These are phyloP conservation scores for Podila verticillata DNA, from an alignment of 192 early-diverging fungal species.

Conservation along the genomic window DNA sequence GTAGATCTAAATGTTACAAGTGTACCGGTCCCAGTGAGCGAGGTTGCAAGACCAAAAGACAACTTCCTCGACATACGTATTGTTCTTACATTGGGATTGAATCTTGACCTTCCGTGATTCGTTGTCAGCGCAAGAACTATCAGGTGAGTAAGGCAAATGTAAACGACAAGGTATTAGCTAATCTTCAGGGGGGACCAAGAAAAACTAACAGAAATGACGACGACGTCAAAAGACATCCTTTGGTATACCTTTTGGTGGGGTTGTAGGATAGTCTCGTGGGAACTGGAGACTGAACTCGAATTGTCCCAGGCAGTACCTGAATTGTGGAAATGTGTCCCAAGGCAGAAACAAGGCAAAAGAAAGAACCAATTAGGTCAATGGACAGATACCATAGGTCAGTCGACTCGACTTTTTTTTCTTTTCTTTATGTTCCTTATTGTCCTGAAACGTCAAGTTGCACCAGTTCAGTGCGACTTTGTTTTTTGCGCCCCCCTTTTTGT, in stretches of 20 bases:
- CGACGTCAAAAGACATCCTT: too few species aligned
- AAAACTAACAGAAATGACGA: not conserved
- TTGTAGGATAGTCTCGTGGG: slow-evolving; percentile 62
- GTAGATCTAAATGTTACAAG: slow-evolving; percentile 23
- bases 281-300: slow-evolving; percentile 61
- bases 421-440: not conserved
- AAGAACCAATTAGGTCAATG: not conserved
- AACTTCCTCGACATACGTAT: too few species aligned
- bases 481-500: slow-evolving; percentile 37
- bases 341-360: not conserved
- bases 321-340: slow-evolving; percentile 29
- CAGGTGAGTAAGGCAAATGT: not conserved
- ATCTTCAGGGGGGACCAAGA: not conserved
- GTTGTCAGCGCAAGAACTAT: slow-evolving; percentile 65
- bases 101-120: slow-evolving; percentile 54
- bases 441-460: not conserved
- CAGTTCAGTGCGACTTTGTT: not conserved
- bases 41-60: not conserved
- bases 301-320: slow-evolving; percentile 57
- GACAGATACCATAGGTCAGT: not conserved
- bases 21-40: not conserved
- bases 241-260: slow-evolving; percentile 60
- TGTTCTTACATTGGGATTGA: slow-evolving; percentile 70
- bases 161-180: not conserved
- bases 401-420: not conserved